Evolutionary conservation across 345 rosid species (phyloP).

Genomic region (Citrus reticulata): DNA sequence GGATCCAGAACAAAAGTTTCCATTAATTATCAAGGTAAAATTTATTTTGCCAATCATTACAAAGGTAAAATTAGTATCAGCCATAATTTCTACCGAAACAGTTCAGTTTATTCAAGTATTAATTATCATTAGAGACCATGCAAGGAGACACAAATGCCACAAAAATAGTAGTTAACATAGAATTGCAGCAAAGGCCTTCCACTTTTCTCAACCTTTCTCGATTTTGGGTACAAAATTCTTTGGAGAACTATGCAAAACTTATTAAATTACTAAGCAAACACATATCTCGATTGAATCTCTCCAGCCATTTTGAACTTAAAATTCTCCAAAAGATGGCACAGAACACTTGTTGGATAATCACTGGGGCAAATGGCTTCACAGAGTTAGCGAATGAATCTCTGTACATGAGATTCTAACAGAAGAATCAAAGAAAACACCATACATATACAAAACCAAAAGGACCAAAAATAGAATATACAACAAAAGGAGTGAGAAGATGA

Average conservation of each 20-base stretch:
- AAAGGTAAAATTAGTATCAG: too few relatives aligned
- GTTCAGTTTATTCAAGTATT: neutral
- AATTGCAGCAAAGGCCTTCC: neutral
- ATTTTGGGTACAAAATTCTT: neutral
- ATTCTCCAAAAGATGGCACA: neutral
- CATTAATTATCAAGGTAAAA: neutral
- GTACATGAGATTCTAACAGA: neutral
- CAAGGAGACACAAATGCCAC: neutral
- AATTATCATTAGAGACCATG: neutral
- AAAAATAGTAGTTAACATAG: neutral
- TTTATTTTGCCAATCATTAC: neutral
- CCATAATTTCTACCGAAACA: neutral
- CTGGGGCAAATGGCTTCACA: neutral
- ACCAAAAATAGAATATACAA: neutral
- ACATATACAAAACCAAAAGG: neutral
- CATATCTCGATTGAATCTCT: neutral
- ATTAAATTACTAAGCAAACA: neutral
- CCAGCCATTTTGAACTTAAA: neutral
- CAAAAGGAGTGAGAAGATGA: neutral
- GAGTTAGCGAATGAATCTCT: neutral
- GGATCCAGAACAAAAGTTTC: neutral
- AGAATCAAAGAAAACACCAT: neutral
- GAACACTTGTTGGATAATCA: neutral
- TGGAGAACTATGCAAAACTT: neutral
- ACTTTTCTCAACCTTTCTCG: neutral